A percentile compares a stretch with the other conserved stretches of the same genome.
These are phyloP conservation scores for Ophiocordyceps australis DNA, from an alignment of 2,329 filamentous ascomycete species.

Conservation along the genomic window DNA sequence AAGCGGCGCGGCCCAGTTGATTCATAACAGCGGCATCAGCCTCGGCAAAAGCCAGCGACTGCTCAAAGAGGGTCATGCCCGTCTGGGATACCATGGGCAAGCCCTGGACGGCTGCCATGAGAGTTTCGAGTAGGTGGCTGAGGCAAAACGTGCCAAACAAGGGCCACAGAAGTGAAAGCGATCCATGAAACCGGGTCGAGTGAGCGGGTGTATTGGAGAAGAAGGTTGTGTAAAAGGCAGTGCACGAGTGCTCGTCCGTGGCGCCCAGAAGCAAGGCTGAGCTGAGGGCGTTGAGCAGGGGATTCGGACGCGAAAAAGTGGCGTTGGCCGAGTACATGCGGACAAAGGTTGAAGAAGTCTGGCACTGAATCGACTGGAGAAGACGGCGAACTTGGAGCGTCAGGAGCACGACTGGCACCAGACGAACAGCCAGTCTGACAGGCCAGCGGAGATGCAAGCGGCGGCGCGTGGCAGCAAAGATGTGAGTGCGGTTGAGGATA, in stretches of 20 bases:
- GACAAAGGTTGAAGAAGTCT: constrained; percentile 61
- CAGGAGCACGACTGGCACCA: constrained; percentile 54
- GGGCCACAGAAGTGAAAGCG: constrained; percentile 59
- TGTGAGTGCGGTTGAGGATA: constrained; percentile 76
- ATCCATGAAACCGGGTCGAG: constrained; percentile 50
- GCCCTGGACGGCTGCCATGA: constrained; percentile 78
- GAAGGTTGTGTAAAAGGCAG: constrained; percentile 53
- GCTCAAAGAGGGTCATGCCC: constrained; percentile 92
- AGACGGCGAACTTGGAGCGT: constrained; percentile 48
- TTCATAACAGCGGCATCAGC: constrained; percentile 76
- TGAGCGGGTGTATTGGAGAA: constrained; percentile 27
- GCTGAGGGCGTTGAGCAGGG: constrained; percentile 53
- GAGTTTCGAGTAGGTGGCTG: constrained; percentile 76
- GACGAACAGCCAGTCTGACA: constrained; percentile 49
- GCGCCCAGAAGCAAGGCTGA: constrained; percentile 57
- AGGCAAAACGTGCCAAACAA: constrained; percentile 51
- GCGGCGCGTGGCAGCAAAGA: constrained; percentile 78
- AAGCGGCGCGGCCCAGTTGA: constrained; percentile 54
- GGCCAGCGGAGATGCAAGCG: constrained; percentile 61
- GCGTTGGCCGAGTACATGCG: constrained; percentile 46
- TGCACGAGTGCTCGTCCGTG: constrained; percentile 57
- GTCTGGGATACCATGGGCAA: constrained; percentile 66
- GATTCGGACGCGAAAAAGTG: constrained; percentile 52
- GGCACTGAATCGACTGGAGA: constrained; percentile 77
- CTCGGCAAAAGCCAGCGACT: constrained; percentile 89